Evolutionary conservation across 139 green algal species (phyloP).

Genomic region (Chlamydomonas schloesseri): DNA sequence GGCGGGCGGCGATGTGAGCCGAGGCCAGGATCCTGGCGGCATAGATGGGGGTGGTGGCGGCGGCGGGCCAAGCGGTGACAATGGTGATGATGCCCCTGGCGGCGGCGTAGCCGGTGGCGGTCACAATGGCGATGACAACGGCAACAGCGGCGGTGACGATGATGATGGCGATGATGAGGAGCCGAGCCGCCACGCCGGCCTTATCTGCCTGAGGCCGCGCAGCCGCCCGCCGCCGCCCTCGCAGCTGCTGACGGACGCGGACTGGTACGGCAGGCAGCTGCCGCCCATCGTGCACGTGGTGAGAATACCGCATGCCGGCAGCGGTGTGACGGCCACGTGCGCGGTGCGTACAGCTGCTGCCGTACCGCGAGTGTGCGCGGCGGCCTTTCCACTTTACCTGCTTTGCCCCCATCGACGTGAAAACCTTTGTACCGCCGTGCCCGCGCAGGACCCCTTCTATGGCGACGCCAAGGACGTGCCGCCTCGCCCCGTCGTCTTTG

Average conservation of each 20-base stretch:
- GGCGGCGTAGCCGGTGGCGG: background rate
- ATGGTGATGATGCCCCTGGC: background rate
- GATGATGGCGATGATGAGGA: background rate
- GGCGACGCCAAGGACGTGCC: constrained; percentile 66
- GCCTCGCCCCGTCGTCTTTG: constrained; percentile 61
- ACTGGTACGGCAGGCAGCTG: constrained; percentile 42
- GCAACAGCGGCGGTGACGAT: background rate
- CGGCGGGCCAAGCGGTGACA: no score
- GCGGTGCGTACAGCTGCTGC: no score
- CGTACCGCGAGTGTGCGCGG: no score
- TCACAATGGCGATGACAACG: no score
- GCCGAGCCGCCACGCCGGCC: background rate
- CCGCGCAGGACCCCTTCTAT: constrained; percentile 66
- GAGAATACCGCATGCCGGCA: no score
- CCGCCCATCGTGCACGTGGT: constrained; percentile 59
- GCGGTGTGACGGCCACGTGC: no score
- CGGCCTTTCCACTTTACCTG: no score
- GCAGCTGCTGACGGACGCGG: constrained; percentile 49
- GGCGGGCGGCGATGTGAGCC: no score
- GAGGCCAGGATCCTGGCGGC: no score
- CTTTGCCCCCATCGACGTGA: no score
- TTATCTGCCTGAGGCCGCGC: constrained; percentile 18
- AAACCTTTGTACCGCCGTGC: background rate
- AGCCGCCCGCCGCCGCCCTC: constrained; percentile 39
- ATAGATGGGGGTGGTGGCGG: background rate